phyloP scores from a whole-genome alignment of 75 land plant species.

The Larix kaempferi region DNA sequence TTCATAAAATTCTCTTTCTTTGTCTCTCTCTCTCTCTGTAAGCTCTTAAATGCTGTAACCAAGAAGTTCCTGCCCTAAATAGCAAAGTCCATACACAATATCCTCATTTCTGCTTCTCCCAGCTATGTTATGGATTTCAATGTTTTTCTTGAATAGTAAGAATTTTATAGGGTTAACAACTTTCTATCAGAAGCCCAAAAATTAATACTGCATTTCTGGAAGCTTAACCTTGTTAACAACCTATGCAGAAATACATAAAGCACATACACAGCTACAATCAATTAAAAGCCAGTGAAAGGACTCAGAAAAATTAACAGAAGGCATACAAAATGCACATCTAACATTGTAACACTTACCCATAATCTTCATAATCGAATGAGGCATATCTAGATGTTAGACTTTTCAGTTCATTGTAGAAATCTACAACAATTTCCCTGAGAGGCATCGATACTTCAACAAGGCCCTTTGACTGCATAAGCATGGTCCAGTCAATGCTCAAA shows the following conservation, averaged over 20 bases:
- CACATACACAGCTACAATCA: not conserved
- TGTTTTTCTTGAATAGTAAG: not conserved
- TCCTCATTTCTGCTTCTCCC: not conserved
- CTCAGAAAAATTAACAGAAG: not conserved
- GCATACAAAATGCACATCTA: not conserved
- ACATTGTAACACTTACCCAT: conserved; percentile 61
- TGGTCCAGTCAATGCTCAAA: not conserved
- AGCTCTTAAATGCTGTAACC: not conserved
- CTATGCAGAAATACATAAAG: not conserved
- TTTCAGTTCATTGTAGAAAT: conserved; percentile 95
- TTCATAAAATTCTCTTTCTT: too few species aligned
- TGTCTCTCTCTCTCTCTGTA: too few species aligned
- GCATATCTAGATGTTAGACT: conserved; percentile 99
- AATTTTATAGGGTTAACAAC: not conserved
- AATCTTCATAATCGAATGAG: conserved; percentile 97
- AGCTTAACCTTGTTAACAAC: conserved; percentile 2
- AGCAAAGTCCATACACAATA: not conserved
- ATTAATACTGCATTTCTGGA: not conserved
- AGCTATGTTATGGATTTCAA: too few species aligned
- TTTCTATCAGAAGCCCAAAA: too few species aligned
- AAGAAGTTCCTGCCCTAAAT: not conserved
- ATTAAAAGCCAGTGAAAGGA: not conserved
- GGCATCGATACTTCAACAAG: conserved; percentile 94
- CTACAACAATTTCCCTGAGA: conserved; percentile 95
- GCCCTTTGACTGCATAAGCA: conserved; percentile 77